Evolutionary conservation across 176 grass and related monocot genomes (phyloP).

Genomic region (Carex myosuroides): DNA sequence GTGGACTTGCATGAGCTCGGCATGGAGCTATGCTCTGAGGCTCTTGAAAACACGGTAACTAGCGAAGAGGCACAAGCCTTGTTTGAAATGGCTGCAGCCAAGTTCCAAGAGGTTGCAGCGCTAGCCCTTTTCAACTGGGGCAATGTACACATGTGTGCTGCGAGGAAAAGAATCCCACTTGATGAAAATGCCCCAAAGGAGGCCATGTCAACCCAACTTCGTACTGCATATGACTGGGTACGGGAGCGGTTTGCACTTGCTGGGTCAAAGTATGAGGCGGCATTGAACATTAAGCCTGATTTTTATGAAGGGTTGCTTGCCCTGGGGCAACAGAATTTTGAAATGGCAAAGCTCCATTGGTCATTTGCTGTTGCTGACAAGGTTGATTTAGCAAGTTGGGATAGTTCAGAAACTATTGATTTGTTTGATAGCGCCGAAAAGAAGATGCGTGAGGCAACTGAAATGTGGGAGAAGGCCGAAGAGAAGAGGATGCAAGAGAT

Average conservation of each 20-base stretch:
- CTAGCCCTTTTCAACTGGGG: conserved; percentile 97
- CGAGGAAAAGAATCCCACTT: conserved; percentile 85
- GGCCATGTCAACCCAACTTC: conserved; percentile 56
- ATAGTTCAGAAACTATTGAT: conserved; percentile 68
- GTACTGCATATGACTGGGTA: conserved; percentile 87
- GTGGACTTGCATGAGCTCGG: conserved; percentile 93
- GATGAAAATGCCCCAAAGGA: conserved; percentile 79
- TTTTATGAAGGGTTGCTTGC: conserved; percentile 99
- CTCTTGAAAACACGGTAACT: conserved; percentile 79
- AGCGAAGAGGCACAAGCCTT: conserved; percentile 75
- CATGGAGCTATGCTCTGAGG: conserved; percentile 91
- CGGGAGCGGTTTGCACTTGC: conserved; percentile 69
- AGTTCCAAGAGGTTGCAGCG: conserved; percentile 94
- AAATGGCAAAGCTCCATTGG: conserved; percentile 95
- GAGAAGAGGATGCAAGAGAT: conserved; percentile 69
- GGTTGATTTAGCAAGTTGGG: conserved; percentile 66
- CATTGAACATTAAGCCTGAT: conserved; percentile 82
- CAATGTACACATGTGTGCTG: conserved; percentile 97
- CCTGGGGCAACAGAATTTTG: conserved; percentile 94
- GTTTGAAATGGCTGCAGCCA: conserved; percentile 75
- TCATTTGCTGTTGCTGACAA: conserved; percentile 88
- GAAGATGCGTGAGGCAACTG: conserved; percentile 86
- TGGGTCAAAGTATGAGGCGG: conserved; percentile 66
- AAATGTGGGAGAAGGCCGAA: conserved; percentile 99
- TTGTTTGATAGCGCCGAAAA: conserved; percentile 82